Base-by-base conservation (phyloP, 2,329 filamentous ascomycete species). In the Sporothrix curviconia region DNA sequence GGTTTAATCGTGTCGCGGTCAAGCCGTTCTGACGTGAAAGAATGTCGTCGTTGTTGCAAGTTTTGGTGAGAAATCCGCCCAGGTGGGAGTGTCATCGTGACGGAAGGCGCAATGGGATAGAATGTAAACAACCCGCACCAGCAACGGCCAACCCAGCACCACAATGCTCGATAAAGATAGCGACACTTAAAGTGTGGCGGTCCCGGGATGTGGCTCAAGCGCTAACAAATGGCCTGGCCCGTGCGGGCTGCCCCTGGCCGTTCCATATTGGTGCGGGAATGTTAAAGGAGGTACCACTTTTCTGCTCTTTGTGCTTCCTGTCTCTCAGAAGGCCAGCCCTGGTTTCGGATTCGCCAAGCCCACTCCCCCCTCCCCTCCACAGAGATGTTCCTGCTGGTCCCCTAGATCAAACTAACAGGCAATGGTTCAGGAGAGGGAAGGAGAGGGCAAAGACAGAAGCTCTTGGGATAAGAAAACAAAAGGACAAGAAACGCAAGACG, bases 61-160 rank as follows among this genome's bases (percentile, higher is more conserved):
- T 36, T 36, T n/a, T 15, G 14, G 30, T 50, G 46, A 47, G 24
- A 14, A 15, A n/a, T 15, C 24, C 17, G 7, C 30, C 15, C 19
- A 32, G n/a, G 17, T 15, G n/a, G 30, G n/a, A 50, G 46, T 32
- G 46, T 25, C 19, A 36, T 37, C 4, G 30, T 55, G 52, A 44
- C 39, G 19, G 46, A 12, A 37, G 39, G 7, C 30, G 15, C 19
- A 56, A 37, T 36, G 28, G 46, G 37, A 24, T 43, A 36, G 14
- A 57, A 61, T 50, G 60, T 61, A 61, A 61, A 61, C 58, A 61
- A 60, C 47, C 51, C 32, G 34, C 60, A n/a, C 58, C 46, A 51
- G 60, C 58, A 61, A 61, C 60, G 30, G 39, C 7, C 12, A 9
- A 8, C 39, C 28, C 28, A 32, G 28, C 39, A 28, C 19, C 32